These are phyloP conservation scores for Phytophthora pinifolia DNA, from an alignment of 352 stramenopile species.

Conservation along the genomic window DNA sequence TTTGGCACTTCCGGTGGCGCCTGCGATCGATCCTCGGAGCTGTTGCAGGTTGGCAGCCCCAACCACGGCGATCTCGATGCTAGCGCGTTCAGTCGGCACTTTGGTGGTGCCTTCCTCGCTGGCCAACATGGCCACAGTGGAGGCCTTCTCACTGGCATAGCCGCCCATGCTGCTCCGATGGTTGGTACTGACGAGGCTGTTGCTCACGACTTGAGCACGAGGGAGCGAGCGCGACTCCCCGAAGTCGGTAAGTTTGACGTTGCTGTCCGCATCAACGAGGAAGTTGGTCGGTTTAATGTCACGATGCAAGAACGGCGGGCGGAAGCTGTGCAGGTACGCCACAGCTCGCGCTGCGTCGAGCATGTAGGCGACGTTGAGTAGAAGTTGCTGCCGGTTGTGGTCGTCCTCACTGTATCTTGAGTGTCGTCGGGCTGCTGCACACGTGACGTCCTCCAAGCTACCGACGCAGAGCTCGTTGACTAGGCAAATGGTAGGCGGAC, in stretches of 20 bases:
- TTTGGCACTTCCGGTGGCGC: slow-evolving; percentile 7
- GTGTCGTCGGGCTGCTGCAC: slow-evolving; percentile 34
- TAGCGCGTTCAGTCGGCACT: slow-evolving; percentile 12
- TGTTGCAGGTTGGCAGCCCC: slow-evolving; percentile 35
- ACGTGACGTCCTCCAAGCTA: slow-evolving; percentile 56
- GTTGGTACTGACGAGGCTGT: slow-evolving; percentile 15
- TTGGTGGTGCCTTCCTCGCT: slow-evolving; percentile 18
- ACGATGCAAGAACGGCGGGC: slow-evolving; percentile 67
- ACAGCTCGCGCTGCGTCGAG: slow-evolving; percentile 65
- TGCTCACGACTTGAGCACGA: slow-evolving; percentile 34
- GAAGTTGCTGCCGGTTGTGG: slow-evolving; percentile 53
- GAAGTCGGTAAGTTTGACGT: slow-evolving; percentile 73
- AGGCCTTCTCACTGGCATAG: slow-evolving; percentile 25
- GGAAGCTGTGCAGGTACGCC: slow-evolving; percentile 77
- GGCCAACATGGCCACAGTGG: slow-evolving; percentile 28
- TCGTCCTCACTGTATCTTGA: slow-evolving; percentile 23
- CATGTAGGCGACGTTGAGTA: slow-evolving; percentile 63
- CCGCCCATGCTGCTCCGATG: slow-evolving; percentile 14
- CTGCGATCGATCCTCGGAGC: slow-evolving; percentile 21
- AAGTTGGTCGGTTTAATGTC: slow-evolving; percentile 84
- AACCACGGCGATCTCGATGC: slow-evolving; percentile 36
- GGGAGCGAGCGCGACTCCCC: slow-evolving; percentile 60
- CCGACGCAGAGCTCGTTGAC: slow-evolving; percentile 67
- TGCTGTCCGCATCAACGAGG: slow-evolving; percentile 55
- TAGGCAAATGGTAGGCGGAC: slow-evolving; percentile 63